Evolutionary conservation across 305 asterid genomes (phyloP).

Genomic region (Stenogyne calaminthoides): DNA sequence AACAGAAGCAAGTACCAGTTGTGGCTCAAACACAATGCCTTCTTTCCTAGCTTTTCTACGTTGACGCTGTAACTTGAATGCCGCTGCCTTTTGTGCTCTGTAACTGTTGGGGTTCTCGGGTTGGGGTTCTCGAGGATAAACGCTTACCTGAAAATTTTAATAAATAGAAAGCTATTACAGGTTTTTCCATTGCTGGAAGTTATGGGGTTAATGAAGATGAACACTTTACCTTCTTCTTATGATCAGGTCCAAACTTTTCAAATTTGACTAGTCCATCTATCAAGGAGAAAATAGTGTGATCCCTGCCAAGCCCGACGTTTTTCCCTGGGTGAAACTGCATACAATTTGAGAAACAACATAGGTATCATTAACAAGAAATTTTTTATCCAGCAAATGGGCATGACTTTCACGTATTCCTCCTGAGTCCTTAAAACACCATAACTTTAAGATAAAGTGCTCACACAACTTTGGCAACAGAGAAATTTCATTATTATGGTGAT

Average conservation of each 20-base stretch:
- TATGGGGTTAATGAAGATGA: slow-evolving; percentile 15
- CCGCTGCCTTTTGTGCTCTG: slow-evolving; percentile 69
- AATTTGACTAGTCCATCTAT: slow-evolving; percentile 84
- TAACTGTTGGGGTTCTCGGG: slow-evolving; percentile 92
- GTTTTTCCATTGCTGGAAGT: neutral
- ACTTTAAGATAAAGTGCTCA: neutral
- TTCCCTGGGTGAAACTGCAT: slow-evolving; percentile 90
- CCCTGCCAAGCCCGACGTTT: slow-evolving; percentile 82
- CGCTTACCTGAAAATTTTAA: slow-evolving; percentile 60
- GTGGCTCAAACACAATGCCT: slow-evolving; percentile 52
- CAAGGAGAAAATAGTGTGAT: slow-evolving; percentile 73
- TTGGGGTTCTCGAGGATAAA: slow-evolving; percentile 66
- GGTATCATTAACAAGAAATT: neutral
- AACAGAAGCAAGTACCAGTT: slow-evolving; percentile 61
- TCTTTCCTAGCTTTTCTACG: slow-evolving; percentile 74
- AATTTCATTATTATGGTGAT: neutral
- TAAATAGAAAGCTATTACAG: slow-evolving; percentile 3
- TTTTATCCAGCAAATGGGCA: neutral
- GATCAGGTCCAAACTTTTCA: slow-evolving; percentile 80
- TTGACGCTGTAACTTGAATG: slow-evolving; percentile 85
- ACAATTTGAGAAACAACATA: slow-evolving; percentile 11
- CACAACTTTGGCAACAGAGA: neutral
- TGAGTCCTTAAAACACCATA: slow-evolving; percentile 11
- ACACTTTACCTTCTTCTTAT: slow-evolving; percentile 53
- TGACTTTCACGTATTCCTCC: neutral